These are phyloP conservation scores for Eragrostis tef DNA, from an alignment of 202 grass and related monocot species.

Conservation along the genomic window DNA sequence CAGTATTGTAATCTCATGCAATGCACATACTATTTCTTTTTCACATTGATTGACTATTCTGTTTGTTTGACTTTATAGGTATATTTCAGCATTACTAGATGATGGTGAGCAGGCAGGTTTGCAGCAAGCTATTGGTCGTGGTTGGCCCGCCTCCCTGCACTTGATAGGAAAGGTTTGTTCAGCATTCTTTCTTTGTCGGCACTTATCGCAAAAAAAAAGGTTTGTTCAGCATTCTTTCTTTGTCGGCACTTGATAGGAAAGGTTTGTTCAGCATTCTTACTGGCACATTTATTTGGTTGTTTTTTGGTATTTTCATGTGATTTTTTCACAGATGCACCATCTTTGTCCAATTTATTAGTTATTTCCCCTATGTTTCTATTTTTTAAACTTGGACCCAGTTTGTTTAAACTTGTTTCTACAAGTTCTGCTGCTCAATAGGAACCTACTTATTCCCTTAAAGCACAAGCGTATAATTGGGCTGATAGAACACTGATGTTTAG, in stretches of 20 bases:
- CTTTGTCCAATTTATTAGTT: neutral
- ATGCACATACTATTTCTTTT: constrained; percentile 29
- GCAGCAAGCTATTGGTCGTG: constrained; percentile 70
- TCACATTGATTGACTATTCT: constrained; percentile 30
- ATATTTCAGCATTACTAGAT: constrained; percentile 86
- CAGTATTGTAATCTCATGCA: constrained; percentile 20
- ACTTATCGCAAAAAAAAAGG: constrained; percentile 57
- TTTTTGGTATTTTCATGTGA: constrained; percentile 14
- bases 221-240: constrained; percentile 41
- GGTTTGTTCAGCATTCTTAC: too few species aligned
- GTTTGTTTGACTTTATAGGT: constrained; percentile 55
- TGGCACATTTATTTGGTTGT: constrained; percentile 15
- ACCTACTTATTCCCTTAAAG: neutral
- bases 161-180: constrained; percentile 89
- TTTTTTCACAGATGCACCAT: neutral
- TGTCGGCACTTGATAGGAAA: constrained; percentile 16
- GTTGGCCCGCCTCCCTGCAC: constrained; percentile 87
- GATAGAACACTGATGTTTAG: constrained; percentile 11
- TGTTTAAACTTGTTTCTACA: constrained; percentile 3
- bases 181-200: constrained; percentile 30
- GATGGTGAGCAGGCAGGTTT: constrained; percentile 72
- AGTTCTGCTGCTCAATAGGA: neutral
- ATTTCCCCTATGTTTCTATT: neutral
- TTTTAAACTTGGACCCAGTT: constrained; percentile 23
- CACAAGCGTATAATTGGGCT: constrained; percentile 4